Evolutionary conservation across 805 yeast genomes (phyloP), one percentile per base, ranked within the genome.

Genomic region (Myxozyma neotropica): DNA sequence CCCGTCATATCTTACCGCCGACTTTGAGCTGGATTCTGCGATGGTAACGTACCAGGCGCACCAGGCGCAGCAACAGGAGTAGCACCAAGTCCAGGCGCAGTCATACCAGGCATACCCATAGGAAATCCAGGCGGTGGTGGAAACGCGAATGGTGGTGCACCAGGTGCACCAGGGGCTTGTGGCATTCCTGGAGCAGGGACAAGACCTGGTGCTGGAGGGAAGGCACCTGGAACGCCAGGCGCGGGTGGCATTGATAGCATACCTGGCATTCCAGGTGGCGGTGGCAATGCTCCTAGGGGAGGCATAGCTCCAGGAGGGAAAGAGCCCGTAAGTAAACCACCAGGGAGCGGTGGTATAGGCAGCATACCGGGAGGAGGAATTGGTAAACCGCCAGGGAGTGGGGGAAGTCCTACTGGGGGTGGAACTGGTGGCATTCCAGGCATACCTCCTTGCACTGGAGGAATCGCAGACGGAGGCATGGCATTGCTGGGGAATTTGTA

Each of bases 301-400:
- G 46, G 50, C 19, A 55, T 27, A 17, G 45, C 51, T 3, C 57
- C 57, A 12, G 46, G 52, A 26, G 46, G 46, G 15, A 42, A 13
- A 21, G 31, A 26, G 19, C 51, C 52, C 6, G 50, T 29, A 6
- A 49, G 55, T 8, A 42, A 24, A 13, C 43, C 49, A 26, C 53
- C 53, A 12, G 60, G 56, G 1, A 26, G 29, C 8, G 58, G 53
- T n/a, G 59, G 59, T 2, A 58, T 39, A 15, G 58, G 58, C 12
- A 53, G 39, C 52, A 53, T 49, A 10, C 55, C 58, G 2, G 61
- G 61, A 21, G 64, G 64, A 15, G 64, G 64, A n/a, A 53, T 19
- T 21, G 55, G 55, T 15, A 53, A 51, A 3, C 51, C 36, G 3
- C 40, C 43, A 2, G 46, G 52, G 1, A 52, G 58, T 7, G 48